Evolutionary conservation across 257 asterid genomes (phyloP).

Genomic region (Nicotiana attenuata): DNA sequence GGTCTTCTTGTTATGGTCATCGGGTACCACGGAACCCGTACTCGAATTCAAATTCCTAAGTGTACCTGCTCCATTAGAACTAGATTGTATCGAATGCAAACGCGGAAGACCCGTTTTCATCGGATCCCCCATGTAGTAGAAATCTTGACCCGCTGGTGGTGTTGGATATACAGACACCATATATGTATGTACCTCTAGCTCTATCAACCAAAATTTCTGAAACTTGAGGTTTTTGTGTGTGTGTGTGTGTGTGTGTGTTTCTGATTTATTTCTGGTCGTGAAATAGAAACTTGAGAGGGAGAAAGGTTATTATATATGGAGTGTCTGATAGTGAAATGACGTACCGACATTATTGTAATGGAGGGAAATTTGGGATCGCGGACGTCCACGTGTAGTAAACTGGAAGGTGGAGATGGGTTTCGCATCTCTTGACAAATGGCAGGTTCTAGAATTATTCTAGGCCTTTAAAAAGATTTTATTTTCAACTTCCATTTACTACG

Average conservation of each 20-base stretch:
- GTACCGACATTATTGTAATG: background rate
- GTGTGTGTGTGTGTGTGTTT: background rate
- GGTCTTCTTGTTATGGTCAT: slow-evolving; percentile 61
- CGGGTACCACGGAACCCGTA: slow-evolving; percentile 34
- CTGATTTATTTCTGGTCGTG: background rate
- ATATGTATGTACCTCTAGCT: background rate
- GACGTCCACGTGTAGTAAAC: slow-evolving; percentile 10
- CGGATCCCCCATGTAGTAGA: slow-evolving; percentile 33
- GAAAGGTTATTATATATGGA: background rate
- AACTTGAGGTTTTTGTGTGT: background rate
- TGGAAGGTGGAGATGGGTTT: background rate
- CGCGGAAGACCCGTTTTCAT: slow-evolving; percentile 34
- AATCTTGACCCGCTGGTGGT: slow-evolving; percentile 46
- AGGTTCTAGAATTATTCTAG: background rate
- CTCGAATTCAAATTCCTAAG: slow-evolving; percentile 16
- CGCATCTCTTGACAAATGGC: background rate
- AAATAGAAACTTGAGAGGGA: background rate
- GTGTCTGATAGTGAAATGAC: background rate
- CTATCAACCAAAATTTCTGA: background rate
- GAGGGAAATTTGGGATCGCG: slow-evolving; percentile 7
- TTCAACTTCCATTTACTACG: no score
- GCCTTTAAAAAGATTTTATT: background rate
- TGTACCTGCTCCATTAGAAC: slow-evolving; percentile 6
- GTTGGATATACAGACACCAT: slow-evolving; percentile 79
- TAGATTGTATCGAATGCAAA: slow-evolving; percentile 22